Evolutionary conservation across 352 stramenopile species (phyloP), one percentile per base, ranked within the genome.

Genomic region (Globisporangium okanoganense): DNA sequence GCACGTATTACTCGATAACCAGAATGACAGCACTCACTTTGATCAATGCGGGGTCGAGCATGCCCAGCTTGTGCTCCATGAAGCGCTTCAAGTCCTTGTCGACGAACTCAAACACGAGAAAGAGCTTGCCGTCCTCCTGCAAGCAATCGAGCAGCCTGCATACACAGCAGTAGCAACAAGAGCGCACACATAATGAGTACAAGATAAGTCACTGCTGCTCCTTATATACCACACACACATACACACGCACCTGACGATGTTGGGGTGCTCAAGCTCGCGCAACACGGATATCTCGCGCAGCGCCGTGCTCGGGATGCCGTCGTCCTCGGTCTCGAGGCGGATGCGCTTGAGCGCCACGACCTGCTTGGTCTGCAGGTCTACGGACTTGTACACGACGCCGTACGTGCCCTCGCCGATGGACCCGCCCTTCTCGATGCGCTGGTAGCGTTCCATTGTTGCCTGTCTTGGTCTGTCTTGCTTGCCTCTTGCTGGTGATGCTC

Each of bases 21-120:
- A n/a, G n/a, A n/a, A n/a, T n/a, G n/a, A 1, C 38, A 13, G 0
- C 2, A 24, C 24, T 54, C 6, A 84, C 83, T 66, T 94, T 94
- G 65, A 89, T 78, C 35, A 88, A 73, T 25, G 65, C 45, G 0
- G 67, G 62, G 43, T 92, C 82, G 20, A 94, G 64, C 38, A 68
- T 77, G 27, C 80, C 80, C 16, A 92, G 70, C 33, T 84, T 90
- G 64, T 90, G 78, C 76, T 98, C 95, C 89, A 98, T 97, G 72
- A 88, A 96, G 25, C 82, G 86, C 76, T 99, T 99, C 27, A 99
- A 81, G 72, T 99, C 97, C 49, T 97, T 93, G 71, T 99, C 97
- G 61, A 99, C 95, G 66, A 99, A 99, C 86, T 99, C 97, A 69
- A 99, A 99, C 5, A 99, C 96, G 33, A 99, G 85, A 71, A 99